These are phyloP conservation scores for Selenicereus undatus DNA, from an alignment of 148 eudicot species.

Conservation along the genomic window DNA sequence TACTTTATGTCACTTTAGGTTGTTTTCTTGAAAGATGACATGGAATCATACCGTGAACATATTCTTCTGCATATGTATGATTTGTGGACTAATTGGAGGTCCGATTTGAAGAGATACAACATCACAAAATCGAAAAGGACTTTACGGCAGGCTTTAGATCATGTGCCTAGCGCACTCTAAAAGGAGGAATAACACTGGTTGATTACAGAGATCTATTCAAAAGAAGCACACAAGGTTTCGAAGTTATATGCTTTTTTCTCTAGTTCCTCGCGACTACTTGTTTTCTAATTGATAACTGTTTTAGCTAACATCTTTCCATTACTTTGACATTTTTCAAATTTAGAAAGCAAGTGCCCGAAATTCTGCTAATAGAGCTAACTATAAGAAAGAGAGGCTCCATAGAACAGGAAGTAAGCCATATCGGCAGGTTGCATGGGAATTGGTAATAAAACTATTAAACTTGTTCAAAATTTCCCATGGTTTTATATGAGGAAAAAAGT, in stretches of 20 bases:
- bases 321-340: neutral
- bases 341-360: conserved; percentile 6
- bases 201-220: neutral
- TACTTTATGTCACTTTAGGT: neutral
- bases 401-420: conserved; percentile 7
- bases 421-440: neutral
- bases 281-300: neutral
- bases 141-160: neutral
- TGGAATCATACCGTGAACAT: neutral
- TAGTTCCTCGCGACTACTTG: neutral
- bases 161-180: neutral
- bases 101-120: neutral
- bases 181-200: conserved; percentile 1
- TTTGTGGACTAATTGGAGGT: neutral
- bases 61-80: neutral
- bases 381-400: neutral
- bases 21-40: neutral
- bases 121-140: neutral
- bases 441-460: neutral
- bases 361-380: neutral
- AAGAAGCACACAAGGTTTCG: neutral
- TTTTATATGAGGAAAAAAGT: neutral
- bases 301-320: neutral
- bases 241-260: no score
- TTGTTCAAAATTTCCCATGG: no score